Conservation (phyloP, 2,329 filamentous ascomycete species). For the Teratosphaeria pseudoeucalypti region DNA sequence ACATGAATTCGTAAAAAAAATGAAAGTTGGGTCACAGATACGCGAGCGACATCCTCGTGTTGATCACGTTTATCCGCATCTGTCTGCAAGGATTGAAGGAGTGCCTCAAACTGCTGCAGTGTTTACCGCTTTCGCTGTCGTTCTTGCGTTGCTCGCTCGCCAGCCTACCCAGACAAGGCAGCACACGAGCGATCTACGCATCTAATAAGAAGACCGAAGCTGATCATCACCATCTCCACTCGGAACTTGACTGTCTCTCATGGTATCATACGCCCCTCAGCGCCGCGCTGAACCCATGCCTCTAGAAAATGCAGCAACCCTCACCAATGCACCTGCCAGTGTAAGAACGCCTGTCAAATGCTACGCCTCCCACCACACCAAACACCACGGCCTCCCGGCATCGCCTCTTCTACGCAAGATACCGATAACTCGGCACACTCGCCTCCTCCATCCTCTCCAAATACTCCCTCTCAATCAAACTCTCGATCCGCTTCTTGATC, state of each 20-base stretch:
- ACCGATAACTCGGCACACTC: constrained; percentile 54
- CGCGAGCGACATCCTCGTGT: too few species aligned
- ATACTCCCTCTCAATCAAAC: constrained; percentile 66
- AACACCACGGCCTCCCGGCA: neutral
- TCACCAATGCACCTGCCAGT: neutral
- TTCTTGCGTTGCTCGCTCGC: too few species aligned
- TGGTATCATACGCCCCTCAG: neutral
- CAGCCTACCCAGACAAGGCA: neutral
- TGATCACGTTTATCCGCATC: too few species aligned
- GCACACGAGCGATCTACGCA: neutral
- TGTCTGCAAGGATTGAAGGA: too few species aligned
- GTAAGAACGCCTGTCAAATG: neutral
- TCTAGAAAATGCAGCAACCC: neutral
- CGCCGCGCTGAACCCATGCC: neutral
- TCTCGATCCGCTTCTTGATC: constrained; percentile 74
- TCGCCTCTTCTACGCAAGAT: constrained; percentile 47
- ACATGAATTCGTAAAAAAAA: too few species aligned
- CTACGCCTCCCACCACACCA: neutral
- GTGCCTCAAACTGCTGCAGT: too few species aligned
- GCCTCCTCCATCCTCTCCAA: constrained; percentile 63
- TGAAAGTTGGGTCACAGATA: too few species aligned
- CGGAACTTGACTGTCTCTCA: neutral
- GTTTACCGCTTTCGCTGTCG: too few species aligned
- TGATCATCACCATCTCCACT: neutral
- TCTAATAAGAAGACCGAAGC: neutral